Percentiles rank a stretch among this genome's conserved stretches.
Conservation (phyloP, 768 basidiomycete species). For the Rhodotorula kratochvilovae region DNA sequence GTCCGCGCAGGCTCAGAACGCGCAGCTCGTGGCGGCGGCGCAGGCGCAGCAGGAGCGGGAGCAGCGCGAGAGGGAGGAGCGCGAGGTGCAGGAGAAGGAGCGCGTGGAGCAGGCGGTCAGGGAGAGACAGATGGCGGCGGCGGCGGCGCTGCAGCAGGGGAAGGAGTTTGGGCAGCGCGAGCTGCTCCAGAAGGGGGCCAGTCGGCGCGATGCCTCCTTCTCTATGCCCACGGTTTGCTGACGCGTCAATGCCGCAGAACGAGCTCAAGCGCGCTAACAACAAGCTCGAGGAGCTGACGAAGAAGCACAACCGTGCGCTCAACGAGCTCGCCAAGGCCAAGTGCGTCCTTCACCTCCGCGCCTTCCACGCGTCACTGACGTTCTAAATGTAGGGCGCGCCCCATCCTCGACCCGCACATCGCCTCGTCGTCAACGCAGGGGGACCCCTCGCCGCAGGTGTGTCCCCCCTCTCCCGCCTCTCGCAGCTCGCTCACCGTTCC, state of each 20-base stretch:
- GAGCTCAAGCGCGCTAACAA: conserved; percentile 17
- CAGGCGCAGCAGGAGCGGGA: neutral
- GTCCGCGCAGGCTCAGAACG: neutral
- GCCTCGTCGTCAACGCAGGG: neutral
- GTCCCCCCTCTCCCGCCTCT: no score
- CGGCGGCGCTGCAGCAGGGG: neutral
- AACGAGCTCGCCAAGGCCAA: conserved; percentile 20
- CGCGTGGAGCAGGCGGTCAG: neutral
- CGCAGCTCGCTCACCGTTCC: no score
- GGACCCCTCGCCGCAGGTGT: neutral
- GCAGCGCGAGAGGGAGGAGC: neutral
- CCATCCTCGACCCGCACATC: conserved; percentile 2
- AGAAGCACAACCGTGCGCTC: neutral
- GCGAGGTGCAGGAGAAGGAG: neutral
- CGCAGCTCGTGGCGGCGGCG: neutral
- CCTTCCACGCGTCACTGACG: no score
- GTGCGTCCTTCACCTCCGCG: conserved; percentile 1
- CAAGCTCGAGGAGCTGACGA: conserved; percentile 4
- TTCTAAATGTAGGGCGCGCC: neutral
- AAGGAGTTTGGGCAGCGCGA: neutral
- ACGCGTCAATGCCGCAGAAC: conserved; percentile 1
- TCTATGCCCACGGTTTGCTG: no score
- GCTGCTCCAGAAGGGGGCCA: neutral
- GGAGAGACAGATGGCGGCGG: neutral
- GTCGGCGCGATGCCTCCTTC: neutral